Evolutionary conservation across 495 filamentous ascomycete genomes (phyloP).

Genomic region (Pyronema domesticum): DNA sequence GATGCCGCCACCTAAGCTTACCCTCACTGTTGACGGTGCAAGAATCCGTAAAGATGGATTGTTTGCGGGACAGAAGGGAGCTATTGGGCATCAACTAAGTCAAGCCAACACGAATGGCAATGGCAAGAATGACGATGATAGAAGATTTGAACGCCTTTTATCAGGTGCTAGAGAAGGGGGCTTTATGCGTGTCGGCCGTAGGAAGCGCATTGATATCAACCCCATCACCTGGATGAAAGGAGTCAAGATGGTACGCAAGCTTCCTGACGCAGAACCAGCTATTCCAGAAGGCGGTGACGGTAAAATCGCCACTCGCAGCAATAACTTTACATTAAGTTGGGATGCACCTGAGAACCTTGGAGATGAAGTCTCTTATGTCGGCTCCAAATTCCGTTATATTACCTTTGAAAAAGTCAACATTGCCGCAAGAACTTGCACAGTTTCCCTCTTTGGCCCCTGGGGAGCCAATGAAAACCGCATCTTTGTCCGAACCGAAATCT

Average conservation of each 20-base stretch:
- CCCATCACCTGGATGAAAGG: slow-evolving; percentile 87
- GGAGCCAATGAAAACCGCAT: slow-evolving; percentile 48
- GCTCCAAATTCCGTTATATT: slow-evolving; percentile 66
- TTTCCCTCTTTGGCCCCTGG: slow-evolving; percentile 81
- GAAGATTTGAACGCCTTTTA: slow-evolving; percentile 3
- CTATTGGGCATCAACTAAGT: slow-evolving; percentile 18
- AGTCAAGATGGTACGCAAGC: slow-evolving; percentile 54
- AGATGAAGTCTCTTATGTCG: slow-evolving; percentile 74
- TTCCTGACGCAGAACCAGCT: slow-evolving; percentile 5
- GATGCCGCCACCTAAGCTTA: slow-evolving; percentile 5
- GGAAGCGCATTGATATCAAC: slow-evolving; percentile 43
- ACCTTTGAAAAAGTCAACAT: slow-evolving; percentile 75
- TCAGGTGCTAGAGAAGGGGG: slow-evolving; percentile 23
- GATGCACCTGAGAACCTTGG: slow-evolving; percentile 62
- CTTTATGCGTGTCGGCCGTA: slow-evolving; percentile 37
- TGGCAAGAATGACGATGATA: slow-evolving; percentile 2
- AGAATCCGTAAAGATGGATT: slow-evolving; percentile 10
- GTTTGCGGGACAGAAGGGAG: slow-evolving; percentile 30
- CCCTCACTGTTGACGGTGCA: slow-evolving; percentile 16
- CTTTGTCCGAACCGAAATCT: slow-evolving; percentile 61
- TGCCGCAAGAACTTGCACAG: slow-evolving; percentile 46
- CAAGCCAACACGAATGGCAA: slow-evolving; percentile 6
- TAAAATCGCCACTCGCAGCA: slow-evolving; percentile 13
- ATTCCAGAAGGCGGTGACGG: not conserved
- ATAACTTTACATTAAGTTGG: slow-evolving; percentile 36